These are phyloP conservation scores for Parachlorella kessleri DNA, from an alignment of 139 green algal genomes.

Conservation along the genomic window DNA sequence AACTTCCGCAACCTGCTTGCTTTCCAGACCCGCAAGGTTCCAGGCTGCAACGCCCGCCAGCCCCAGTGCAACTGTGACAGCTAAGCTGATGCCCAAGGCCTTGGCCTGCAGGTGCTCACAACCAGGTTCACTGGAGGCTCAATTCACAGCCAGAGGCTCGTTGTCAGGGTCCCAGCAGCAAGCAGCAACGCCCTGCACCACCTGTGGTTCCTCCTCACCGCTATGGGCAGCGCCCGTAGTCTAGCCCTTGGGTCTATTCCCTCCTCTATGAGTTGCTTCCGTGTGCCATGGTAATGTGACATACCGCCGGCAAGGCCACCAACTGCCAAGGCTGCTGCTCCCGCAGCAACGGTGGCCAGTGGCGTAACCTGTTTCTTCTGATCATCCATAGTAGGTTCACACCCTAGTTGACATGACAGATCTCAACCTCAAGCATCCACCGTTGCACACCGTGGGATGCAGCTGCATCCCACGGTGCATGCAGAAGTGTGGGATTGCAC, in stretches of 20 bases:
- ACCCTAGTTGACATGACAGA: too few species aligned
- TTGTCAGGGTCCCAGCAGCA: too few species aligned
- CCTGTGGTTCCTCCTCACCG: too few species aligned
- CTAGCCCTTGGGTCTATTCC: slow-evolving; percentile 39
- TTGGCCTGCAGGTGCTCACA: slow-evolving; percentile 26
- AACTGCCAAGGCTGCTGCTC: neutral
- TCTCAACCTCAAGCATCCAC: too few species aligned
- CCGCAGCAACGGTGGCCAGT: neutral
- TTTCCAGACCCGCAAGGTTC: slow-evolving; percentile 23
- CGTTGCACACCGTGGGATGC: too few species aligned
- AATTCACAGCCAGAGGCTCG: too few species aligned
- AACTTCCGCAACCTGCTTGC: slow-evolving; percentile 25
- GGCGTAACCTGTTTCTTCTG: slow-evolving; percentile 14
- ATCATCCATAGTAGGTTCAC: too few species aligned
- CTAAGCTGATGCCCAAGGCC: slow-evolving; percentile 30
- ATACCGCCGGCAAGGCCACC: slow-evolving; percentile 6
- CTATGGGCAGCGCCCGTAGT: slow-evolving; percentile 39
- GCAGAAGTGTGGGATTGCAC: too few species aligned
- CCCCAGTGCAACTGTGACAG: slow-evolving; percentile 24
- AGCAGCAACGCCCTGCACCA: too few species aligned
- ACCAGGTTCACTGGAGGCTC: too few species aligned
- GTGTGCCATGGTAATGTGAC: slow-evolving; percentile 31
- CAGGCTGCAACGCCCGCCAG: slow-evolving; percentile 13
- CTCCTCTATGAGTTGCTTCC: slow-evolving; percentile 47
- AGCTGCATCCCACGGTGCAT: too few species aligned